Base-by-base conservation (phyloP, 2,329 filamentous ascomycete genomes). In the Metarhizium brunneum region DNA sequence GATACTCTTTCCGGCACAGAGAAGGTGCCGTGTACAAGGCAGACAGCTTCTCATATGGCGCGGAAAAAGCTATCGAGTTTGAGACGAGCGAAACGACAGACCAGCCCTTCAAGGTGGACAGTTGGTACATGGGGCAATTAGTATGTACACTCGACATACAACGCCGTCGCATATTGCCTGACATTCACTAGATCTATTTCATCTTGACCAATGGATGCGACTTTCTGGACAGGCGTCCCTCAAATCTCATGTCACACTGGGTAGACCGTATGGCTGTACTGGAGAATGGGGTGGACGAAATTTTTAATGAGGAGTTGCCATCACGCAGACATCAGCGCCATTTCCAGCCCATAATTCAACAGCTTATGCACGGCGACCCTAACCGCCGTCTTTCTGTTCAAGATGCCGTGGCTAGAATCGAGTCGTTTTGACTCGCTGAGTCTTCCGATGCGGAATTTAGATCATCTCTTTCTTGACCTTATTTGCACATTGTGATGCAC, bases 71-170 rank as follows among this genome's bases (percentile, higher is more conserved):
- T 1, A 18, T 29, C 1, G 50, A 52, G 20, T 29, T 52, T 36
- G n/a, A n/a, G 36, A 38, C 18, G 7, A 32, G 7, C 4, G 29
- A 45, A 30, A 45, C 25, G 16, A 52, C 38, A 52, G 20, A 1
- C 11, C 50, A 30, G 18, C 50, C 50, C 16, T 45, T 52, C 25
- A 52, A 45, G 16, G 50, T 29, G 13, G 38, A 52, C 10, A 43
- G 50, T 43, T 52, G 50, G 50, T 43, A 52, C 20, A 25, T 52
- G 18, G 50, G 50, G 2, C 50, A 52, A 52, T 43, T 52, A 20
- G 50, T 52, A 45, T 11, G 50, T 32, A 25, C 35, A 43, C 50
- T 18, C 32, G 3, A 20, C 18, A 42, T 40, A 8, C 1, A 18
- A n/a, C 18, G 32, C 40, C 40, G 13, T 25, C 20, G 25, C 18